Evolutionary conservation across 345 rosid species (phyloP).

Genomic region (Nephelium lappaceum): DNA sequence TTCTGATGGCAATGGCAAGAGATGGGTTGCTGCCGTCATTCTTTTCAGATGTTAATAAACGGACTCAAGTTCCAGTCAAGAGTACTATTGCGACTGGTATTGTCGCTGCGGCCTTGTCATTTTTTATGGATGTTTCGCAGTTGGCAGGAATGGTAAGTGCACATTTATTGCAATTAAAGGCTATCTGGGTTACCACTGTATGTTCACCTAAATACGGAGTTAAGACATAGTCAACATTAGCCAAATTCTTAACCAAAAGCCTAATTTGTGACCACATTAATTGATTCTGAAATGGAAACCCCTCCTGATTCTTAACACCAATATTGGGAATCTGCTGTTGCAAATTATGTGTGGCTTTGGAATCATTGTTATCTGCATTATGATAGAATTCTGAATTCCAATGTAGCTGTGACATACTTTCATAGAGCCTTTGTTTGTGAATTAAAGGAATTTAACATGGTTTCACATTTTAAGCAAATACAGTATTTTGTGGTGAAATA

Average conservation of each 20-base stretch:
- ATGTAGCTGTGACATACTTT: neutral
- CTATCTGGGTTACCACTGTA: neutral
- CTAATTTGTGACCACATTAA: no score
- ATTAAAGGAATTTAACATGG: neutral
- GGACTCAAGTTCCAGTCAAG: slow-evolving; percentile 80
- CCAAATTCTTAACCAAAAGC: neutral
- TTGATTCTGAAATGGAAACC: neutral
- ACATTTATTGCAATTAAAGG: neutral
- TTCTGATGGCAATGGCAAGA: slow-evolving; percentile 94
- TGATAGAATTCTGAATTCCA: neutral
- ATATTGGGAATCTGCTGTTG: neutral
- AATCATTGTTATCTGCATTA: neutral
- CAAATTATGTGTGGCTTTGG: neutral
- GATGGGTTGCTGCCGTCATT: slow-evolving; percentile 87
- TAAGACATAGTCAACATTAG: neutral
- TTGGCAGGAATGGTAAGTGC: slow-evolving; percentile 85
- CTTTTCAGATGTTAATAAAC: slow-evolving; percentile 72
- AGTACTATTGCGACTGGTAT: slow-evolving; percentile 74
- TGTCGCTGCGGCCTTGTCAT: slow-evolving; percentile 68
- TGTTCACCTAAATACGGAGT: neutral
- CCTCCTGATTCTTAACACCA: neutral
- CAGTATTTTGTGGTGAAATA: neutral
- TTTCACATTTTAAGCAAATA: neutral
- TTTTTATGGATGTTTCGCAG: slow-evolving; percentile 82
- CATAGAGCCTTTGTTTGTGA: neutral